Conservation (phyloP, 129 eudicot species). For the Flaveria robusta region DNA sequence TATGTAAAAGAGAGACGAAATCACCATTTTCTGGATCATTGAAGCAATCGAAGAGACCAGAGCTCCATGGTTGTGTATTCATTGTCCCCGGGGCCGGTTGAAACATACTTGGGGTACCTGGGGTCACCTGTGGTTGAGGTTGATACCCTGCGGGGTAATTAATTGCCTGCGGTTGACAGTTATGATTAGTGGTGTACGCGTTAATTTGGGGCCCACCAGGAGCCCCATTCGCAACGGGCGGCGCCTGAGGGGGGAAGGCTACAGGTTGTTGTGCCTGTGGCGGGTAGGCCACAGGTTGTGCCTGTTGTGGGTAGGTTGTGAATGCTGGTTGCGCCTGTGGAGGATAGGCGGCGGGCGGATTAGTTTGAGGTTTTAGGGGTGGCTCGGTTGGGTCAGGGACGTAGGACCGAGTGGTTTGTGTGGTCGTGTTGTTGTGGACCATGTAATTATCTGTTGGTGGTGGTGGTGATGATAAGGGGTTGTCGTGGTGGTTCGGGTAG, state of each 20-base stretch:
- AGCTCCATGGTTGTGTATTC: slow-evolving; percentile 35
- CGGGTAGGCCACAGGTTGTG: slow-evolving; percentile 22
- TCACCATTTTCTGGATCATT: slow-evolving; percentile 41
- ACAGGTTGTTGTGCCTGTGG: slow-evolving; percentile 1
- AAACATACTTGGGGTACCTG: slow-evolving; percentile 4
- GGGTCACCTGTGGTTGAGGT: neutral
- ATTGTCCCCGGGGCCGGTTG: slow-evolving; percentile 15
- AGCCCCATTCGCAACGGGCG: neutral
- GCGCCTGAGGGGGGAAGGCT: neutral
- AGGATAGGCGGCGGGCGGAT: neutral
- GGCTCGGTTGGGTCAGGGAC: too few species aligned
- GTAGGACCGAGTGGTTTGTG: too few species aligned
- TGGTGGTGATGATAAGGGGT: slow-evolving; percentile 17
- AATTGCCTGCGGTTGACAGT: neutral
- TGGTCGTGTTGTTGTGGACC: too few species aligned
- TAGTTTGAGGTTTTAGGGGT: too few species aligned
- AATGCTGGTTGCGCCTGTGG: slow-evolving; percentile 3
- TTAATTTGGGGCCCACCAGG: slow-evolving; percentile 12
- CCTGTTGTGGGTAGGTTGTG: slow-evolving; percentile 28
- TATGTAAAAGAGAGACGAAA: too few species aligned
- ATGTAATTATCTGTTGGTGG: neutral
- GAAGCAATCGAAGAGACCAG: slow-evolving; percentile 37
- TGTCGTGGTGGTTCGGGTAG: slow-evolving; percentile 36
- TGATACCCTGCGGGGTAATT: neutral
- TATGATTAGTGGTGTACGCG: slow-evolving; percentile 4